Conservation (phyloP, 495 filamentous ascomycete species). For the Parathielavia appendiculata region DNA sequence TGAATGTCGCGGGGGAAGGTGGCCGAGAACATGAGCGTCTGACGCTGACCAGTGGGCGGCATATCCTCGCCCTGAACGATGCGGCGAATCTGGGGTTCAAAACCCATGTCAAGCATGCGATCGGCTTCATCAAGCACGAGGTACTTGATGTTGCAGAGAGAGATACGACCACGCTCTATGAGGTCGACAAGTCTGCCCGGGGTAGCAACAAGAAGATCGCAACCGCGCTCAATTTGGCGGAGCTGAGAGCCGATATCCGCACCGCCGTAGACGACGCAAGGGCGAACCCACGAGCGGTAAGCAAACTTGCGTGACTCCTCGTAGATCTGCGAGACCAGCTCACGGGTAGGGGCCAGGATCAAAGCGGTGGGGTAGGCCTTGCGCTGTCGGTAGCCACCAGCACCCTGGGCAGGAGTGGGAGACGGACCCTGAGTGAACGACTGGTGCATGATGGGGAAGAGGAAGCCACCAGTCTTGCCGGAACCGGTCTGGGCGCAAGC, state of each 20-base stretch:
- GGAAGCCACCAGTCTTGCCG: slow-evolving; percentile 98
- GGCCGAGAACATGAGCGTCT: slow-evolving; percentile 99
- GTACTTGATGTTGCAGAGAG: slow-evolving; percentile 94
- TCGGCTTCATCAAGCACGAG: slow-evolving; percentile 98
- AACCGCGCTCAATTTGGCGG: slow-evolving; percentile 94
- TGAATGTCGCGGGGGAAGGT: slow-evolving; percentile 99
- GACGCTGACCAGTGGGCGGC: slow-evolving; percentile 76
- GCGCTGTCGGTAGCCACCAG: slow-evolving; percentile 75
- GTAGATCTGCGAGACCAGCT: slow-evolving; percentile 97
- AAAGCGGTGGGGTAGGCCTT: slow-evolving; percentile 95
- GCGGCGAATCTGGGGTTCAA: slow-evolving; percentile 97
- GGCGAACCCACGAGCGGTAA: slow-evolving; percentile 97
- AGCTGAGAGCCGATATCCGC: slow-evolving; percentile 96
- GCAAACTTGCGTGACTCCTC: slow-evolving; percentile 97
- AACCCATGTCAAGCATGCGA: slow-evolving; percentile 99
- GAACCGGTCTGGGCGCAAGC: slow-evolving; percentile 98
- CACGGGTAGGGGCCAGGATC: slow-evolving; percentile 92
- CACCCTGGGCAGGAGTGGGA: slow-evolving; percentile 54
- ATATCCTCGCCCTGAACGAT: slow-evolving; percentile 98
- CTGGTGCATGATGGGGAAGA: slow-evolving; percentile 97
- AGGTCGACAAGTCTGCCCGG: slow-evolving; percentile 95
- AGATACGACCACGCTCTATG: slow-evolving; percentile 97
- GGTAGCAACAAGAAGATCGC: slow-evolving; percentile 94
- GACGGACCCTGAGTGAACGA: slow-evolving; percentile 86
- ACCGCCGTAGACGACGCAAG: slow-evolving; percentile 98